Base-by-base conservation (phyloP, 2,329 filamentous ascomycete species). In the Fusarium sp. region DNA sequence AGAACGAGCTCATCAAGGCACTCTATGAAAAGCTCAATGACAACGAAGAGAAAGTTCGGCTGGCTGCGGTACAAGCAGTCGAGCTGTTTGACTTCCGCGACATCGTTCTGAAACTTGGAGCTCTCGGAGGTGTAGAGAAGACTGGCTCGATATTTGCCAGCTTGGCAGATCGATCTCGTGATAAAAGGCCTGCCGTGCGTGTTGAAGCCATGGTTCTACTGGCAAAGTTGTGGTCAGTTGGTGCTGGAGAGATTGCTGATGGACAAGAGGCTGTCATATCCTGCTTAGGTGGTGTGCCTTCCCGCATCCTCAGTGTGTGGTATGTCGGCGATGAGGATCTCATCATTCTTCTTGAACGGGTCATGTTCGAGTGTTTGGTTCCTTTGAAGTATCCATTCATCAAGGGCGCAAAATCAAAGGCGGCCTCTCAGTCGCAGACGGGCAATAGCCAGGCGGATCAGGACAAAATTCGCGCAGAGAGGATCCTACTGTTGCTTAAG, bases 191-290 rank as follows among this genome's bases (percentile, higher is more conserved):
- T 18, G 86, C 89, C 45, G 93, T 99, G 15, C 93, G 95, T 63
- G 90, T 93, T 42, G 94, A 95, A 75, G 95, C 94, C 29, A 97
- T 97, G 89, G 92, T 91, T 55, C 86, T 97, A 13, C 85, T 98
- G 3, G 93, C 90, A 15, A 93, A 91, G 69, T 91, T 98, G 33
- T 99, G 96, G 96, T 95, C 94, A n/a, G 95, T 97, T 22, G 95
- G 94, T 17, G 90, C 92, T 22, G 93, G 94, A 22, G 95, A 97
- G 76, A 93, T 99, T 75, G 91, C 93, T 29, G 90, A 92, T 57
- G 94, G 93, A 18, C 92, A 95, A 75, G 94, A 97, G 74, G 85
- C 87, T 22, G 92, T 97, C 25, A 88, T 88, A 17, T 85, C 89
- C 14, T 88, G 95, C n/a, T 85, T 99, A 17, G 92, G 91, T 11